A percentile compares a stretch with the other conserved stretches of the same genome.
Conservation (phyloP, 2,329 filamentous ascomycete species). For the Exophiala mesophila region DNA sequence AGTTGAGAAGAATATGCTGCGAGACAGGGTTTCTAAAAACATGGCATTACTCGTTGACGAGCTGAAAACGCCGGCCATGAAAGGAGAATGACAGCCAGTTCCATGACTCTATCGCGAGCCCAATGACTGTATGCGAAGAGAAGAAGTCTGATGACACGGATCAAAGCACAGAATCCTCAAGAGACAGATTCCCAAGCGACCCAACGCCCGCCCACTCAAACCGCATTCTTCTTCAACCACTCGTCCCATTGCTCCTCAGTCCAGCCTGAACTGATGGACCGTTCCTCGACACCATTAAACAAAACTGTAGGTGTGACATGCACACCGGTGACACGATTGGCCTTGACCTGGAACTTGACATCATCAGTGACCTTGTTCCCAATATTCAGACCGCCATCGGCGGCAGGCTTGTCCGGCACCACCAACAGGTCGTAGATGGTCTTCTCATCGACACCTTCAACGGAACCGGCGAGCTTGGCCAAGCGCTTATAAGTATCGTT, state of each 20-base stretch:
- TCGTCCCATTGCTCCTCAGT: constrained; percentile 76
- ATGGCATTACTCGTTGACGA: too few relatives aligned
- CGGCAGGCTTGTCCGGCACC: constrained; percentile 62
- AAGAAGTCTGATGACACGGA: too few relatives aligned
- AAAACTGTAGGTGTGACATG: constrained; percentile 90
- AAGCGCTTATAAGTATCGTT: constrained; percentile 80
- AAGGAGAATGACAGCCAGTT: too few relatives aligned
- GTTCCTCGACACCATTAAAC: constrained; percentile 75
- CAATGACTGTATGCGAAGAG: too few relatives aligned
- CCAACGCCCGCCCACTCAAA: constrained; percentile 33
- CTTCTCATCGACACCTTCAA: constrained; percentile 66
- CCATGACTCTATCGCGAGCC: too few relatives aligned
- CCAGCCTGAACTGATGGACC: constrained; percentile 74
- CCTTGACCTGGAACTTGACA: constrained; percentile 75
- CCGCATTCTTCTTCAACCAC: constrained; percentile 66
- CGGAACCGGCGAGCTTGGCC: constrained; percentile 62
- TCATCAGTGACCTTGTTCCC: constrained; percentile 83
- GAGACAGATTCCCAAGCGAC: neutral
- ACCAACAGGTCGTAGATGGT: constrained; percentile 64
- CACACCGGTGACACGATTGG: constrained; percentile 67
- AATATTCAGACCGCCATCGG: constrained; percentile 65
- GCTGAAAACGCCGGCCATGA: too few relatives aligned
- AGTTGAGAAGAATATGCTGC: too few relatives aligned
- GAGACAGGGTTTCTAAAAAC: too few relatives aligned
- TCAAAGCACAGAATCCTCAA: too few relatives aligned